These are phyloP conservation scores for Colletotrichum sp. DNA, from an alignment of 2,329 filamentous ascomycete genomes.

Conservation along the genomic window DNA sequence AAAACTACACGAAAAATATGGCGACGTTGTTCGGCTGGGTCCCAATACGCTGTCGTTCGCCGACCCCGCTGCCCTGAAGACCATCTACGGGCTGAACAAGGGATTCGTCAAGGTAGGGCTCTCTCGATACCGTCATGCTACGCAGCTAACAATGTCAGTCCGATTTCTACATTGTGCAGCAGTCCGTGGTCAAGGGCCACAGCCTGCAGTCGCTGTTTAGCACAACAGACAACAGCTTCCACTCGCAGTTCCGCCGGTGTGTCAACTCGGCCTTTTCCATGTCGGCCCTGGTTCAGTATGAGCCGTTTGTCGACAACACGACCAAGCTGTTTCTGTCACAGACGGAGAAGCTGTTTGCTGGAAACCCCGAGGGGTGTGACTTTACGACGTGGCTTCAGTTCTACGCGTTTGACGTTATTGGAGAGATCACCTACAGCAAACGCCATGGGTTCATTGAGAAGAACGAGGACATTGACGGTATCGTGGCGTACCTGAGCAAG, in stretches of 20 bases:
- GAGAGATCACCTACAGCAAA: constrained; percentile 78
- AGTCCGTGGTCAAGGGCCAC: constrained; percentile 72
- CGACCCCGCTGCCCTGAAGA: constrained; percentile 74
- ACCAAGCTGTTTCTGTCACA: constrained; percentile 73
- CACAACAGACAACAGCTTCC: constrained; percentile 76
- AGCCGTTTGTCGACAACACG: constrained; percentile 80
- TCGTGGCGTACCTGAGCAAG: constrained; percentile 67
- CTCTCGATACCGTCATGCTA: fast-evolving
- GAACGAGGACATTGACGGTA: constrained; percentile 77
- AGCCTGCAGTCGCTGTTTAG: constrained; percentile 77
- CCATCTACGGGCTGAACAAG: constrained; percentile 84
- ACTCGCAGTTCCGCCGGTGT: constrained; percentile 75
- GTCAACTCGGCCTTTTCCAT: constrained; percentile 81
- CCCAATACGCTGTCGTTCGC: constrained; percentile 78
- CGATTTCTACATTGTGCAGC: constrained; percentile 81
- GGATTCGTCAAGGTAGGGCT: constrained; percentile 73
- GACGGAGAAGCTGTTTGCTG: constrained; percentile 61
- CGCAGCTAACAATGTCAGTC: constrained; percentile 53
- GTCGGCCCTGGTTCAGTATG: constrained; percentile 78
- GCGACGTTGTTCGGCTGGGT: constrained; percentile 76
- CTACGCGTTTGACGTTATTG: constrained; percentile 84
- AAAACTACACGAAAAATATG: constrained; percentile 72
- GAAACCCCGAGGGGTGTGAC: constrained; percentile 55
- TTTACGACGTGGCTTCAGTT: constrained; percentile 79
- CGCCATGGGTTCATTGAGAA: constrained; percentile 77